These are phyloP conservation scores for Sugiyamaella japonica DNA, from an alignment of 1,139 yeast genomes.

Conservation along the genomic window DNA sequence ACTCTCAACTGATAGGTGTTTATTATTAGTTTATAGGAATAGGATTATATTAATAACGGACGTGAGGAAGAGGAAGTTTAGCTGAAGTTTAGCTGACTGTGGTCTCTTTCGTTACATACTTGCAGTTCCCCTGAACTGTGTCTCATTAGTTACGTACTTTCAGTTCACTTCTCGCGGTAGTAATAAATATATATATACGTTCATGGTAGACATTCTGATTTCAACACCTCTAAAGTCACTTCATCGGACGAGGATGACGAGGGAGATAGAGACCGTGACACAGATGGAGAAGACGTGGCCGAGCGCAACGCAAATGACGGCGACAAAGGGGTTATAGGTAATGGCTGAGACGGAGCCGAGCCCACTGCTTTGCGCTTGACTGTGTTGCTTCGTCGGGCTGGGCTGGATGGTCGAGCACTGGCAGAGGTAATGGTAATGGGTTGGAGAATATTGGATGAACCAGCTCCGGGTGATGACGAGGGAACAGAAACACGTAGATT, in stretches of 20 bases:
- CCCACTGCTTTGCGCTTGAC: slow-evolving; percentile 20
- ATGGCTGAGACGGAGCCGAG: neutral
- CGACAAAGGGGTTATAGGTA: neutral
- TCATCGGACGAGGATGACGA: slow-evolving; percentile 13
- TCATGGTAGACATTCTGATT: slow-evolving; percentile 12
- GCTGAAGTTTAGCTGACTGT: no score
- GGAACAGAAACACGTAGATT: no score
- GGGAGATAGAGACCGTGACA: neutral
- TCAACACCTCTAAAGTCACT: slow-evolving; percentile 3
- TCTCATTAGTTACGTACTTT: no score
- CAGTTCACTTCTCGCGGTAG: no score
- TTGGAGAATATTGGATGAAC: slow-evolving; percentile 4
- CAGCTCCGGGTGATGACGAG: neutral
- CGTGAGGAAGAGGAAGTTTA: no score
- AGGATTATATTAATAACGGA: slow-evolving; percentile 12
- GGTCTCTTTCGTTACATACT: no score
- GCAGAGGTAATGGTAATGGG: neutral
- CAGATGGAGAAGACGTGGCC: neutral
- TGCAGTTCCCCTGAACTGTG: no score
- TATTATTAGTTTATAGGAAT: slow-evolving; percentile 15
- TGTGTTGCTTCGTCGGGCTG: slow-evolving; percentile 9
- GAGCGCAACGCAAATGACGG: neutral
- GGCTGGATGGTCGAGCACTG: neutral
- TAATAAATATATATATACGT: slow-evolving; percentile 1
- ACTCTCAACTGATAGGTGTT: slow-evolving; percentile 1